These are phyloP conservation scores for Nicotiana knightiana DNA, from an alignment of 257 asterid genomes.

Conservation along the genomic window DNA sequence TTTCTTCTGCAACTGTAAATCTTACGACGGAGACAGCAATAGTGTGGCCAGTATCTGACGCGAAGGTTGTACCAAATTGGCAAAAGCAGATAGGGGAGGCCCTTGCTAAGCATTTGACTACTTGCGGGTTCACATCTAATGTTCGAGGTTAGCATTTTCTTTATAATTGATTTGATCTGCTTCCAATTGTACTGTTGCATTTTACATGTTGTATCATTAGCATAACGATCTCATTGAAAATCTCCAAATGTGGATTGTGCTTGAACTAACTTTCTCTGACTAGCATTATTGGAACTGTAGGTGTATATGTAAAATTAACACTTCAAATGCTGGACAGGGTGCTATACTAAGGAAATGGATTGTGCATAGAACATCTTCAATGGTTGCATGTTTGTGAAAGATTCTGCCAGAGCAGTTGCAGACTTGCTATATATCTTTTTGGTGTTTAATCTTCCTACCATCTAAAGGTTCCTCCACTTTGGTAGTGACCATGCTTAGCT, in stretches of 20 bases:
- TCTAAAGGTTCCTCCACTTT: background rate
- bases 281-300: background rate
- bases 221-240: background rate
- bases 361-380: background rate
- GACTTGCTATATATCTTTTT: background rate
- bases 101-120: conserved; percentile 91
- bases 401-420: background rate
- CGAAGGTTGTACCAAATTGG: conserved; percentile 77
- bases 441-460: background rate
- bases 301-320: background rate
- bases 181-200: background rate
- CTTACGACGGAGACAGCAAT: conserved; percentile 90
- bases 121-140: conserved; percentile 75
- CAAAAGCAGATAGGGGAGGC: conserved; percentile 75
- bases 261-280: background rate
- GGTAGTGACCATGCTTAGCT: background rate
- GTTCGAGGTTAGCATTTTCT: conserved; percentile 53
- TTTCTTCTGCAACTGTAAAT: conserved; percentile 87
- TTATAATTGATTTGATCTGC: background rate
- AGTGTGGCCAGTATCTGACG: conserved; percentile 89
- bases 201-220: background rate
- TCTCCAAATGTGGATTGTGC: background rate
- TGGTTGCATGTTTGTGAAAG: background rate
- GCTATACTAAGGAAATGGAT: background rate
- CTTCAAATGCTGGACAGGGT: background rate